phyloP scores from a whole-genome alignment of 345 rosid genomes.

The Citrus trifoliata region DNA sequence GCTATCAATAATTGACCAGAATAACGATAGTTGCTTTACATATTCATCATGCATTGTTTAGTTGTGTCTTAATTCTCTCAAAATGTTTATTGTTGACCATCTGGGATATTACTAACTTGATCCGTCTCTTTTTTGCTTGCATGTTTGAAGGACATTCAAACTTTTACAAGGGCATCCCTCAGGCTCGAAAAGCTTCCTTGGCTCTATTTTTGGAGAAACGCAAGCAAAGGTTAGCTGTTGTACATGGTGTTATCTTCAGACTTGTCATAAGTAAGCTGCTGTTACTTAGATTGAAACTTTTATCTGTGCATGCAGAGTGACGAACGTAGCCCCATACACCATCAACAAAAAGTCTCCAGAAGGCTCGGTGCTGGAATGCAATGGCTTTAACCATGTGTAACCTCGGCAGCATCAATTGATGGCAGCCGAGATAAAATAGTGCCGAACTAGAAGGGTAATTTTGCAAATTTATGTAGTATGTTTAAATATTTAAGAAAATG shows the following conservation, averaged over 20 bases:
- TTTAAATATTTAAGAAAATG: conserved; percentile 13
- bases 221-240: conserved; percentile 65
- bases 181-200: conserved; percentile 91
- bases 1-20: not conserved
- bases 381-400: conserved; percentile 29
- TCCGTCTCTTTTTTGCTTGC: not conserved
- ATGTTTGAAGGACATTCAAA: conserved; percentile 1
- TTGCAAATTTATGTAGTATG: conserved; percentile 9
- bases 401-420: conserved; percentile 3
- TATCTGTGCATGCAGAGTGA: conserved; percentile 39
- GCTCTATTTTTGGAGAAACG: conserved; percentile 98
- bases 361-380: conserved; percentile 18
- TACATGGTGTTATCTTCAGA: not conserved
- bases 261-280: not conserved
- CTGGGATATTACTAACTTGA: not conserved
- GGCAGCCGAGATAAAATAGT: not conserved
- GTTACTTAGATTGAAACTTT: not conserved
- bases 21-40: not conserved
- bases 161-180: conserved; percentile 51
- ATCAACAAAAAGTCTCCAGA: conserved; percentile 42
- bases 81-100: not conserved
- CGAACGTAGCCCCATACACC: conserved; percentile 56
- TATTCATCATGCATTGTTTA: not conserved
- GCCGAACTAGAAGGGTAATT: conserved; percentile 4
- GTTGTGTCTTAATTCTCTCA: not conserved